Base-by-base conservation (phyloP, 2,329 filamentous ascomycete species). In the Dactylonectria macrodidyma region DNA sequence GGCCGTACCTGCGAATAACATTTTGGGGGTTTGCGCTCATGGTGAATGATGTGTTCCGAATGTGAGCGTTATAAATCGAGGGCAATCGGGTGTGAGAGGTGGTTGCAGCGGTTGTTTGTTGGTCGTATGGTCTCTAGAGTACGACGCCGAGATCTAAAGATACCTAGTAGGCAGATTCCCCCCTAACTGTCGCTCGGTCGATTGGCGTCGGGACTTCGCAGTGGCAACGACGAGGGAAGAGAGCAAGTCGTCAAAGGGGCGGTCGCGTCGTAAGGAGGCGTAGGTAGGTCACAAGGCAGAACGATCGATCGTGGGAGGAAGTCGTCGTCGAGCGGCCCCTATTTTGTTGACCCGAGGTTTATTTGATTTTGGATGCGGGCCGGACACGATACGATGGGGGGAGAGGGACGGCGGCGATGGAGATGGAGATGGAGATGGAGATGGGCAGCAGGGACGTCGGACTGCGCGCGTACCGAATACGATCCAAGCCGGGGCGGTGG, bases 1-100 rank as follows among this genome's bases (percentile, higher is more conserved):
- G 64, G 66, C 65, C 87, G 74, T 89, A 92, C 90, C 90, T 91
- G 84, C 89, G 86, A 83, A 91, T 91, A 68, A 90, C 88, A 78
- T 89, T 89, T 74, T 86, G 82, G 62, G 82, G 79, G 76, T 80
- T 85, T 74, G 80, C 77, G 73, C 80, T 82, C 85, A 87, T 87
- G 71, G 73, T 80, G 73, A 68, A 71, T 69, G 41, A 61, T 71
- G 66, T 66, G 62, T 50, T 41, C 46, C 48, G 51, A 59, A 36
- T 64, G 61, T 44, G 60, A 61, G 63, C 65, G 58, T 41, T 46
- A 65, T 69, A 33, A 55, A 54, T 69, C 55, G 63, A 62, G 61
- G 66, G 48, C 47, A 46, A 66, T 69, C 50, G 62, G 60, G 47
- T 19, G 62, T 47, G 34, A 38, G 59, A 48, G 58, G 52, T 54